phyloP scores from a whole-genome alignment of 176 grass and related monocot species.

The Chloris gayana region DNA sequence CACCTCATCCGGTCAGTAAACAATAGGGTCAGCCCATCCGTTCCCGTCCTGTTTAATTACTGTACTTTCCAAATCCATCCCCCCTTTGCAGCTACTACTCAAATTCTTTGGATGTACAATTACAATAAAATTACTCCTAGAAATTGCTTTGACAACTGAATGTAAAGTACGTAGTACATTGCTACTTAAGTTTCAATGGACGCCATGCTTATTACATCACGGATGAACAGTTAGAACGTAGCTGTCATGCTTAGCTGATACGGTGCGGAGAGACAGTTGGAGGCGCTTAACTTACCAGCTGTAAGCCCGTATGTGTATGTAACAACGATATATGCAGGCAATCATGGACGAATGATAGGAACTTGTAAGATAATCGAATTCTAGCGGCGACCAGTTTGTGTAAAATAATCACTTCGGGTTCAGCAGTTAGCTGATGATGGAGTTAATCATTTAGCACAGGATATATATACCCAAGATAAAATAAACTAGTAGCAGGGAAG shows the following conservation, averaged over 20 bases:
- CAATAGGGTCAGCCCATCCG: background rate
- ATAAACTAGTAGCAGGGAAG: background rate
- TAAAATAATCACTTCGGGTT: slow-evolving; percentile 6
- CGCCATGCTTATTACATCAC: background rate
- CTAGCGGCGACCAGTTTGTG: background rate
- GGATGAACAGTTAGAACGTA: slow-evolving; percentile 40
- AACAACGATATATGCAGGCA: slow-evolving; percentile 3
- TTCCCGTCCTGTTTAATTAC: slow-evolving; percentile 12
- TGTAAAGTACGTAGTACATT: too few relatives aligned
- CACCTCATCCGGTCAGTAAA: slow-evolving; percentile 28
- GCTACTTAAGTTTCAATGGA: background rate
- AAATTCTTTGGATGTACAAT: background rate
- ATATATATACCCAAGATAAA: slow-evolving; percentile 32
- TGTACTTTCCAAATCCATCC: background rate
- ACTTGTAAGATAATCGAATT: slow-evolving; percentile 7
- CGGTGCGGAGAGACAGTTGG: background rate
- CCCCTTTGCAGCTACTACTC: background rate
- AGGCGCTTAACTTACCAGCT: slow-evolving; percentile 43
- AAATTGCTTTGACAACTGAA: background rate
- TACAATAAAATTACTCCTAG: background rate
- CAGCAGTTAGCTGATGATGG: slow-evolving; percentile 1
- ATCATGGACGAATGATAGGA: slow-evolving; percentile 22
- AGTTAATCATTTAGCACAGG: slow-evolving; percentile 31
- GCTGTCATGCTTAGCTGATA: slow-evolving; percentile 30
- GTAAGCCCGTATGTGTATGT: slow-evolving; percentile 29